phyloP scores from a whole-genome alignment of 1,284 basidiomycete genomes.

The Ceratobasidium sp. region DNA sequence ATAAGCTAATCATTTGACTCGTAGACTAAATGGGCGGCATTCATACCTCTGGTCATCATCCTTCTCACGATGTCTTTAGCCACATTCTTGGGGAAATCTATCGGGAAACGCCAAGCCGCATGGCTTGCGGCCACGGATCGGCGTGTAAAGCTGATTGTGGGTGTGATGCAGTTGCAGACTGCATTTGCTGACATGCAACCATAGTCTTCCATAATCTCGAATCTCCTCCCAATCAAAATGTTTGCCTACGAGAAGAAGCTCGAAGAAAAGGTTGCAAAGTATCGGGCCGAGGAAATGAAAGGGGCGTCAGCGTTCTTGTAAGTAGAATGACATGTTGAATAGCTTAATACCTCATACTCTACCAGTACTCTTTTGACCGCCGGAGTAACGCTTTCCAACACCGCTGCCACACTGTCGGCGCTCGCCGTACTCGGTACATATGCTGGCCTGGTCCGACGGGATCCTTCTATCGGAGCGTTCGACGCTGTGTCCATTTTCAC shows the following conservation, averaged over 20 bases:
- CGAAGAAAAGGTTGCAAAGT: slow-evolving; percentile 7
- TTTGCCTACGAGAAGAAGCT: slow-evolving; percentile 40
- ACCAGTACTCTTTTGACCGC: slow-evolving; percentile 19
- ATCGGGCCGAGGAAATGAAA: slow-evolving; percentile 36
- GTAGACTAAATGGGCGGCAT: slow-evolving; percentile 35
- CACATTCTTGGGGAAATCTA: slow-evolving; percentile 9
- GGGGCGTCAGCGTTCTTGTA: slow-evolving; percentile 37
- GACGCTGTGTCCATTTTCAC: slow-evolving; percentile 38
- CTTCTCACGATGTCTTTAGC: slow-evolving; percentile 13
- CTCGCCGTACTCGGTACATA: slow-evolving; percentile 39
- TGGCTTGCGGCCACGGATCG: slow-evolving; percentile 47
- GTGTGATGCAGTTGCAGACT: not conserved
- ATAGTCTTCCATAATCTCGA: slow-evolving; percentile 36
- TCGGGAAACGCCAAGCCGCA: slow-evolving; percentile 43
- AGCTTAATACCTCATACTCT: too few species aligned
- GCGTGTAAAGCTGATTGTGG: slow-evolving; percentile 46
- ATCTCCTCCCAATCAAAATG: slow-evolving; percentile 42
- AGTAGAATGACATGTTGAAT: too few species aligned
- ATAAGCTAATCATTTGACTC: too few species aligned
- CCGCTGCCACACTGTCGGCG: slow-evolving; percentile 17
- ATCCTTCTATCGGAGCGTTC: not conserved
- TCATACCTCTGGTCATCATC: slow-evolving; percentile 27
- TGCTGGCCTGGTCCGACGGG: slow-evolving; percentile 20
- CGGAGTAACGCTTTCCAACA: slow-evolving; percentile 35
- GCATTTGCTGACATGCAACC: too few species aligned